A percentile compares a stretch with the other conserved stretches of the same genome.
Conservation (phyloP, 2,329 filamentous ascomycete genomes). For the Ceratocystis ficicola region DNA sequence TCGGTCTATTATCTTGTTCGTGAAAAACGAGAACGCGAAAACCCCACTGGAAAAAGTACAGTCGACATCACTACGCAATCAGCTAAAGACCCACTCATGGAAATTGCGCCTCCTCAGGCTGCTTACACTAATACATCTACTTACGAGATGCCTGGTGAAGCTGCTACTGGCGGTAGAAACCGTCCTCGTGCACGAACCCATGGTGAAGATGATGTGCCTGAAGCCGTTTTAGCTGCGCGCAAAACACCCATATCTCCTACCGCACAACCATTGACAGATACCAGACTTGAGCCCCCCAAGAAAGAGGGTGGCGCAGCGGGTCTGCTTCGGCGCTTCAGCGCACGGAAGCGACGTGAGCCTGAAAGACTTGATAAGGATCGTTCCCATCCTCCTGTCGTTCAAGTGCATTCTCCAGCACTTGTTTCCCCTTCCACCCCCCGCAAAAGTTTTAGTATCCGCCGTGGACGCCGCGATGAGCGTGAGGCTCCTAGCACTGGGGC, state of each 20-base stretch:
- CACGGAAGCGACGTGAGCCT: constrained; percentile 60
- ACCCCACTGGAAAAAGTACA: constrained; percentile 2
- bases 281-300: constrained; percentile 54
- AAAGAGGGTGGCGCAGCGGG: constrained; percentile 82
- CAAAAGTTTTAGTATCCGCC: constrained; percentile 79
- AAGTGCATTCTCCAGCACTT: constrained; percentile 67
- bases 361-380: constrained; percentile 51
- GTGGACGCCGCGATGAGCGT: constrained; percentile 43
- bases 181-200: constrained; percentile 82
- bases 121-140: constrained; percentile 76
- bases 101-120: constrained; percentile 67
- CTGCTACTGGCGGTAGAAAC: constrained; percentile 68
- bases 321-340: constrained; percentile 80
- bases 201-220: constrained; percentile 79
- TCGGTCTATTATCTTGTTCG: constrained; percentile 94
- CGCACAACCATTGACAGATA: constrained; percentile 33
- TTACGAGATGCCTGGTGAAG: constrained; percentile 84
- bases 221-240: constrained; percentile 37
- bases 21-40: constrained; percentile 80
- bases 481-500: constrained; percentile 33
- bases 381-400: constrained; percentile 59
- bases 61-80: constrained; percentile 29
- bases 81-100: constrained; percentile 46
- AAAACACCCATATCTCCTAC: constrained; percentile 19
- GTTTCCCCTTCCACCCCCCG: constrained; percentile 46